These are phyloP conservation scores for Leishmania braziliensis DNA, from an alignment of 208 protist genomes.

Conservation along the genomic window DNA sequence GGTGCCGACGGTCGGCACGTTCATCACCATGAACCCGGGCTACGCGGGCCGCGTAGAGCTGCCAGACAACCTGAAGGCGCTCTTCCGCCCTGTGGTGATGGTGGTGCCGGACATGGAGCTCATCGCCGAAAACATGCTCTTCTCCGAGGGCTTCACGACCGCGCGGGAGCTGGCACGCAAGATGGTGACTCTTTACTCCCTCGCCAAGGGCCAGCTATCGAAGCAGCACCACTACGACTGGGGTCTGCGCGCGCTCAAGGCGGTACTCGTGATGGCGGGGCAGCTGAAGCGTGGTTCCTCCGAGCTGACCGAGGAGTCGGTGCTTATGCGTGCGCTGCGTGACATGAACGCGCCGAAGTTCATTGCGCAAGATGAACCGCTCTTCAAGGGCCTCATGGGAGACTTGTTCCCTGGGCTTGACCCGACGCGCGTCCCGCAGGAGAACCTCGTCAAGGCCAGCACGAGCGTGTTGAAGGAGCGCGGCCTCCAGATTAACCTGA, in stretches of 20 bases:
- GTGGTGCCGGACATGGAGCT: slow-evolving; percentile 98
- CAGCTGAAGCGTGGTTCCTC: slow-evolving; percentile 96
- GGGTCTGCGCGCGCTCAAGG: slow-evolving; percentile 98
- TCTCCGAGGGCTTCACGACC: slow-evolving; percentile 97
- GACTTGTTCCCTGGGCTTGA: slow-evolving; percentile 98
- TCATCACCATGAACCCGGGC: slow-evolving; percentile 99
- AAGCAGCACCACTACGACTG: slow-evolving; percentile 99
- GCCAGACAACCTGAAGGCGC: slow-evolving; percentile 98
- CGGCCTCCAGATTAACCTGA: slow-evolving; percentile 77
- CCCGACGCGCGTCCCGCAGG: slow-evolving; percentile 94
- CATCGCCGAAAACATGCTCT: slow-evolving; percentile 99
- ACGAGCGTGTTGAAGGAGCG: slow-evolving; percentile 84
- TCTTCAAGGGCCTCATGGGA: slow-evolving; percentile 98
- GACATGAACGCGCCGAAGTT: slow-evolving; percentile 99
- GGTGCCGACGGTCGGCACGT: slow-evolving; percentile 95
- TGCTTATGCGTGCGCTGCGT: slow-evolving; percentile 98
- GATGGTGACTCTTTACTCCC: slow-evolving; percentile 99
- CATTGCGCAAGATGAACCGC: slow-evolving; percentile 98
- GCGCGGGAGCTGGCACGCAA: slow-evolving; percentile 97
- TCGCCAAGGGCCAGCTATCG: slow-evolving; percentile 97
- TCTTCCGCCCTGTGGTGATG: slow-evolving; percentile 99
- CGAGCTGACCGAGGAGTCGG: slow-evolving; percentile 95
- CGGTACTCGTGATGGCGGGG: slow-evolving; percentile 99
- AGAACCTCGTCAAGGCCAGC: slow-evolving; percentile 94
- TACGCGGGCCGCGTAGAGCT: slow-evolving; percentile 99